Conservation (phyloP, 2,329 filamentous ascomycete species). For the Coniochaeta prunicola region DNA sequence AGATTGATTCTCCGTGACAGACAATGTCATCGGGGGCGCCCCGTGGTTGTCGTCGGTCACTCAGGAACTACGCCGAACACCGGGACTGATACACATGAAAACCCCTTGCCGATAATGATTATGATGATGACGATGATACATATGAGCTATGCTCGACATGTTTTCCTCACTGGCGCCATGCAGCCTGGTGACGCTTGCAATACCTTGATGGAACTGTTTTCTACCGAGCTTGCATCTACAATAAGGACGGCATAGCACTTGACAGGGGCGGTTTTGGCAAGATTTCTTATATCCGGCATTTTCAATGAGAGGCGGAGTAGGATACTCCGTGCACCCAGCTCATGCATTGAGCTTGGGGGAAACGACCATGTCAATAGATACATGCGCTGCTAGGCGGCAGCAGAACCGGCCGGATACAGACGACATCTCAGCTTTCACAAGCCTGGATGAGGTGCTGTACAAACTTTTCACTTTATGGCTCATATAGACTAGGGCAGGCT, state of each 20-base stretch:
- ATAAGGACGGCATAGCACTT: neutral
- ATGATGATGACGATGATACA: neutral
- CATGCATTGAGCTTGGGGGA: neutral
- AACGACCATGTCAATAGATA: neutral
- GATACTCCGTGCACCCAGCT: neutral
- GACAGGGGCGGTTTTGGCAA: neutral
- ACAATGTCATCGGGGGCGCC: neutral
- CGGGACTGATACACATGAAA: neutral
- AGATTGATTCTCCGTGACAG: conserved; percentile 33
- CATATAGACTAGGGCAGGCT: neutral
- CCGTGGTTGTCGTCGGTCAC: neutral
- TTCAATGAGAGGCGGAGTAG: neutral
- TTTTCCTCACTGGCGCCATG: neutral
- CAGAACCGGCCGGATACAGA: neutral
- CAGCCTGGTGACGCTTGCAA: neutral
- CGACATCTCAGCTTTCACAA: neutral
- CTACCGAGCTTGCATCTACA: neutral
- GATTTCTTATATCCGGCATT: neutral
- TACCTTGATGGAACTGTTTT: neutral
- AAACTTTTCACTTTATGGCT: neutral
- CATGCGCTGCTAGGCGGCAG: neutral
- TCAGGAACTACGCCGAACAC: neutral
- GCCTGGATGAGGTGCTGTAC: neutral
- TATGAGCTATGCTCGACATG: neutral
- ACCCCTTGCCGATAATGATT: neutral